phyloP scores from a whole-genome alignment of 768 basidiomycete genomes.

The Trametes maxima region DNA sequence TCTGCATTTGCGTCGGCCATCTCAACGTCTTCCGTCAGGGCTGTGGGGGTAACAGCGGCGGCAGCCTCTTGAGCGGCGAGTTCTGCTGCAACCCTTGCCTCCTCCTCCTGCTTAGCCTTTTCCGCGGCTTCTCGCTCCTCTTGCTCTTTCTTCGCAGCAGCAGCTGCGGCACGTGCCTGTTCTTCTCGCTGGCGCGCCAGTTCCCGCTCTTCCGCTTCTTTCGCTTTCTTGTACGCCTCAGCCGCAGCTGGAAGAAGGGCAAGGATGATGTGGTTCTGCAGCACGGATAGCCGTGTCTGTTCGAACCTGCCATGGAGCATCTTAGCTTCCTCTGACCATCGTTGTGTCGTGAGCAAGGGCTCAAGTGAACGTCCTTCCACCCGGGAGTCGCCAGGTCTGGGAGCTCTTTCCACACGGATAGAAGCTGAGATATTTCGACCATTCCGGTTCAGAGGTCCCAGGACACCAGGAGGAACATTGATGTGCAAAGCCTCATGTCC shows the following conservation, averaged over 20 bases:
- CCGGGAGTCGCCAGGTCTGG: slow-evolving; percentile 41
- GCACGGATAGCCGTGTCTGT: slow-evolving; percentile 61
- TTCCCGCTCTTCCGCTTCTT: slow-evolving; percentile 39
- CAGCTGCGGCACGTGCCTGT: slow-evolving; percentile 56
- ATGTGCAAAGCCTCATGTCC: slow-evolving; percentile 73
- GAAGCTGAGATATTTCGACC: slow-evolving; percentile 53
- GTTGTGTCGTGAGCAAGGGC: slow-evolving; percentile 77
- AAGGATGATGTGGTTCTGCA: slow-evolving; percentile 72
- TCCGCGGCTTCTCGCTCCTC: slow-evolving; percentile 38
- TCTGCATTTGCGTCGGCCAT: slow-evolving; percentile 15
- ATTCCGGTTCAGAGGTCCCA: slow-evolving; percentile 59
- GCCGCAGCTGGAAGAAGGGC: slow-evolving; percentile 80
- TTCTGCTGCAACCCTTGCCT: slow-evolving; percentile 27
- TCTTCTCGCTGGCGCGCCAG: slow-evolving; percentile 43
- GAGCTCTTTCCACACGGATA: slow-evolving; percentile 62
- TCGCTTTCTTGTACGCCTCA: slow-evolving; percentile 51
- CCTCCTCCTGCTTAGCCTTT: slow-evolving; percentile 42
- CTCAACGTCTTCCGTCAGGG: slow-evolving; percentile 5
- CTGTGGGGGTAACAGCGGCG: slow-evolving; percentile 13
- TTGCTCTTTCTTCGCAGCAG: slow-evolving; percentile 43
- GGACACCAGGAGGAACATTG: slow-evolving; percentile 68
- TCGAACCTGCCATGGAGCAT: slow-evolving; percentile 78
- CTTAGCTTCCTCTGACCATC: slow-evolving; percentile 90
- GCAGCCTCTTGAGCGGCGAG: slow-evolving; percentile 24
- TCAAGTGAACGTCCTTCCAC: slow-evolving; percentile 61